Evolutionary conservation across 208 protist species (phyloP).

Genomic region (Trypanosomatidae sp.): DNA sequence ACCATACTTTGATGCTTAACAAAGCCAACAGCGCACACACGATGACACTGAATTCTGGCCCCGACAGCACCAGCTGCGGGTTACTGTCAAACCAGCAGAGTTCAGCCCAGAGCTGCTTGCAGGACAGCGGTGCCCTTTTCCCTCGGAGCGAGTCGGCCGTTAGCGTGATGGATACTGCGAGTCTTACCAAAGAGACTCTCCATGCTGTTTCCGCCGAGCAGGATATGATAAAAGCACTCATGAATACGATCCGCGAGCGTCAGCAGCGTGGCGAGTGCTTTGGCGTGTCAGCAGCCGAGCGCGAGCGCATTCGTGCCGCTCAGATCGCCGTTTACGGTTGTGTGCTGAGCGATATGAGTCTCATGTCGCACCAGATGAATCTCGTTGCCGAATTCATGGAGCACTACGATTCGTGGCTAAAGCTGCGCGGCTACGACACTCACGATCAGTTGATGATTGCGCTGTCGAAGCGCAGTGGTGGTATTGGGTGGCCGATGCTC

Average conservation of each 20-base stretch:
- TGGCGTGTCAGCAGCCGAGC: slow-evolving; percentile 41
- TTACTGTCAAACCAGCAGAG: slow-evolving; percentile 11
- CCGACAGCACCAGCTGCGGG: neutral
- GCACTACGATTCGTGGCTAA: slow-evolving; percentile 77
- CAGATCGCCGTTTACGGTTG: slow-evolving; percentile 77
- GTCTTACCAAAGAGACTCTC: slow-evolving; percentile 36
- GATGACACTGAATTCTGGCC: neutral
- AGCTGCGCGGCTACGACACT: slow-evolving; percentile 45
- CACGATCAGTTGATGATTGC: slow-evolving; percentile 58
- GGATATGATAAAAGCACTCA: slow-evolving; percentile 58
- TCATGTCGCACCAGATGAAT: slow-evolving; percentile 59
- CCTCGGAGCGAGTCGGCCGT: slow-evolving; percentile 12
- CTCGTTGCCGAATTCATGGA: slow-evolving; percentile 48
- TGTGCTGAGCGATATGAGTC: slow-evolving; percentile 72
- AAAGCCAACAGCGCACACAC: slow-evolving; percentile 20
- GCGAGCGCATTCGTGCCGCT: slow-evolving; percentile 50
- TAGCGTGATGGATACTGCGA: slow-evolving; percentile 26
- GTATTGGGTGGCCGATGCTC: slow-evolving; percentile 27
- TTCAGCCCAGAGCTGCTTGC: neutral
- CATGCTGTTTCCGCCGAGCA: slow-evolving; percentile 53
- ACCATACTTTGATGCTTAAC: slow-evolving; percentile 53
- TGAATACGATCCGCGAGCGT: slow-evolving; percentile 58
- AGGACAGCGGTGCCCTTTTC: slow-evolving; percentile 9
- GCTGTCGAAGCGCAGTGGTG: slow-evolving; percentile 35
- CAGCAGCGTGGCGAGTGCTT: slow-evolving; percentile 41